phyloP scores from a whole-genome alignment of 208 protist species.

The Vickermania ingenoplastis region DNA sequence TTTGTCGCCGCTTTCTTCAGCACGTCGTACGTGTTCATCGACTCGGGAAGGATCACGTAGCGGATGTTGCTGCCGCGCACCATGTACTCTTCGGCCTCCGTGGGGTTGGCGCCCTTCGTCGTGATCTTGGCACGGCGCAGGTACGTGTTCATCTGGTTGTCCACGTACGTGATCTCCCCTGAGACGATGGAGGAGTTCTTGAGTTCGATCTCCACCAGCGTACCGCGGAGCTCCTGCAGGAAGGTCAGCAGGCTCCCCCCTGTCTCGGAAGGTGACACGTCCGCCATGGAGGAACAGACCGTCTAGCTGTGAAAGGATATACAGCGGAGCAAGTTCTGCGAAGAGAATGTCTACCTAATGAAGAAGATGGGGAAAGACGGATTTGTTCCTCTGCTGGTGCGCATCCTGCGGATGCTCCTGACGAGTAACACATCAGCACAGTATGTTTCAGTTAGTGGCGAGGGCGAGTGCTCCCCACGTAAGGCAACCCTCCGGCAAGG shows the following conservation, averaged over 20 bases:
- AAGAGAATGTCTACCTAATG: too few species aligned
- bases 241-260: constrained; percentile 89
- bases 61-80: constrained; percentile 97
- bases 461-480: too few species aligned
- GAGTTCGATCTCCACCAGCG: constrained; percentile 97
- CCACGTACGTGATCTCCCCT: constrained; percentile 73
- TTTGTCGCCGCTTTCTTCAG: constrained; percentile 40
- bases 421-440: too few species aligned
- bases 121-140: constrained; percentile 97
- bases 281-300: constrained; percentile 9
- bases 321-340: too few species aligned
- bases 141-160: constrained; percentile 97
- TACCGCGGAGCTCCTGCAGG: constrained; percentile 96
- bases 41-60: constrained; percentile 96
- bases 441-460: too few species aligned
- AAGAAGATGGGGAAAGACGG: too few species aligned
- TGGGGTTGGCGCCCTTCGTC: constrained; percentile 92
- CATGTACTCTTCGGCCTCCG: constrained; percentile 93
- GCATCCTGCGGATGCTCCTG: too few species aligned
- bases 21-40: constrained; percentile 92
- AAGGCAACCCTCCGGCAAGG: too few species aligned
- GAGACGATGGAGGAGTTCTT: constrained; percentile 98
- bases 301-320: too few species aligned
- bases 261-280: constrained; percentile 33
- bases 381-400: too few species aligned